Conservation (phyloP, 345 rosid genomes). For the Heritiera fomes region DNA sequence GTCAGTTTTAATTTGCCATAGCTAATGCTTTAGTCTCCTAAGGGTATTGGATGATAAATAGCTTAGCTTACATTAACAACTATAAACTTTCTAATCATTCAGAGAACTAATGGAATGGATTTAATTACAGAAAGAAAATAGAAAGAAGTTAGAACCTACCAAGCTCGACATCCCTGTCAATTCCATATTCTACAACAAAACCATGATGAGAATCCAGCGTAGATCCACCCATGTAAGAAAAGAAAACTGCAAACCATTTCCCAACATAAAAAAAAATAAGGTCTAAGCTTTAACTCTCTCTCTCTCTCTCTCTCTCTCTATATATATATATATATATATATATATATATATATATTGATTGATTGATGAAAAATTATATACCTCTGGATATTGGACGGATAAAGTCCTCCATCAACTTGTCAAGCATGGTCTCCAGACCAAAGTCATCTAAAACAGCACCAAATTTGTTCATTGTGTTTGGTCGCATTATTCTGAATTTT, state of each 20-base stretch:
- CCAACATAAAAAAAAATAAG: conserved; percentile 2
- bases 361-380: conserved; percentile 23
- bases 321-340: too few relatives aligned
- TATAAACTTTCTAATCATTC: neutral
- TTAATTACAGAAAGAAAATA: neutral
- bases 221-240: conserved; percentile 81
- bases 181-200: conserved; percentile 92
- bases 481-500: conserved; percentile 80
- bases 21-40: conserved; percentile 10
- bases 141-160: conserved; percentile 51
- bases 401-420: conserved; percentile 72
- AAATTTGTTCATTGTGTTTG: conserved; percentile 90
- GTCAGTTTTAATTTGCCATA: neutral
- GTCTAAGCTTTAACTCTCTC: neutral
- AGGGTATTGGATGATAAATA: conserved; percentile 2
- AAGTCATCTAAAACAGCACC: conserved; percentile 98
- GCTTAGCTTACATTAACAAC: neutral
- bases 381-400: conserved; percentile 80
- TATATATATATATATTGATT: neutral
- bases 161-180: conserved; percentile 80
- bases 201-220: conserved; percentile 97
- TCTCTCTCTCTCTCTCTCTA: too few relatives aligned
- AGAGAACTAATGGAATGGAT: neutral
- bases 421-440: conserved; percentile 89
- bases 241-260: conserved; percentile 60